Evolutionary conservation across 2,329 filamentous ascomycete genomes (phyloP).

Genomic region (Ophiostoma tasmaniense): DNA sequence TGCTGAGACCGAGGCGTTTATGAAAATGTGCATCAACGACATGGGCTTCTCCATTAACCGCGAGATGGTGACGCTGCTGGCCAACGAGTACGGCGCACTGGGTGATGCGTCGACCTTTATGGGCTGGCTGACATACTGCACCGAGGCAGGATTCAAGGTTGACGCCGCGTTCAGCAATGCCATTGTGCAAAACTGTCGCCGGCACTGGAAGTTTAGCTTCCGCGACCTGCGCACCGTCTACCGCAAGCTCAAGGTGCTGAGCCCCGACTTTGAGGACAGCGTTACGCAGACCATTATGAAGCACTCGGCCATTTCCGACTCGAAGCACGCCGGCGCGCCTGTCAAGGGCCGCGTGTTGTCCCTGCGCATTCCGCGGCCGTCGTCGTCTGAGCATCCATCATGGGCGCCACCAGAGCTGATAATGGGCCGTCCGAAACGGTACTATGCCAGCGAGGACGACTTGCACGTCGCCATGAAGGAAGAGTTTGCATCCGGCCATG

Average conservation of each 20-base stretch:
- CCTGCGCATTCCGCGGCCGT: conserved; percentile 18
- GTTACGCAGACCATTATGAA: conserved; percentile 28
- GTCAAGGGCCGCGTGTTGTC: conserved; percentile 24
- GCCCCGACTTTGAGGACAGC: conserved; percentile 28
- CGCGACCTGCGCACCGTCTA: conserved; percentile 30
- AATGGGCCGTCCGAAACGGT: background rate
- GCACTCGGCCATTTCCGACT: conserved; percentile 29
- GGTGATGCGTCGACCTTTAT: conserved; percentile 33
- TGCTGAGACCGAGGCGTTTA: conserved; percentile 33
- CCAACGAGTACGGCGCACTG: conserved; percentile 34
- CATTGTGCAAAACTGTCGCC: conserved; percentile 32
- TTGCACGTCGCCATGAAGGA: conserved; percentile 35
- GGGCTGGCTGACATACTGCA: conserved; percentile 35
- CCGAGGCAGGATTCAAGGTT: conserved; percentile 28
- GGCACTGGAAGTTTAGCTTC: conserved; percentile 32
- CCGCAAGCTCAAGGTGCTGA: conserved; percentile 28
- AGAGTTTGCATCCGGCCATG: conserved; percentile 28
- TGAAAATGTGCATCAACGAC: conserved; percentile 37
- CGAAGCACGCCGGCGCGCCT: conserved; percentile 19
- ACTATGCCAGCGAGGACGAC: conserved; percentile 24
- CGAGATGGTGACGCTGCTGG: conserved; percentile 35
- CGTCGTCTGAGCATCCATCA: background rate
- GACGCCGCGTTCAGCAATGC: conserved; percentile 33
- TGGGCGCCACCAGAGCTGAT: conserved; percentile 20
- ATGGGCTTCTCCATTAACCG: conserved; percentile 30